Base-by-base conservation (phyloP, 139 green algal species). In the Pleodorina starrii region DNA sequence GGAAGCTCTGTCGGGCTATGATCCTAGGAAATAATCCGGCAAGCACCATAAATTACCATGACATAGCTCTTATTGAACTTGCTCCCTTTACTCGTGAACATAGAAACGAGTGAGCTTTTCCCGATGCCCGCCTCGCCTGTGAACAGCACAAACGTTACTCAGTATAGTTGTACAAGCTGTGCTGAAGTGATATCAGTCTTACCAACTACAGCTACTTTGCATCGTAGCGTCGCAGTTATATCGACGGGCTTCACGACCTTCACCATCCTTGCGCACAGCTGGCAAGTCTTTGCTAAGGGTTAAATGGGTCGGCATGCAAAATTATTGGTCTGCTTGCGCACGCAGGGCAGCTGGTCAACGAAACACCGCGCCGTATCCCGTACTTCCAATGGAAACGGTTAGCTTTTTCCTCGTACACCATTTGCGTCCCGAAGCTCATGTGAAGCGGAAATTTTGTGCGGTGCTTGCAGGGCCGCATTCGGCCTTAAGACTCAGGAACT, bases 151-250 rank as follows among this genome's bases (percentile, higher is more conserved):
- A 1, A 57, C 0, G 40, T 17, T 36, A 42, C 11, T 36, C 27
- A 38, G 36, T 84, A 29, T 44, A 51, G 43, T 2, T 25, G 4
- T 23, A n/a, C 29, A 35, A 48, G 35, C 27, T 29, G 3, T 59
- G 21, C 25, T 35, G 36, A 54, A 17, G 40, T 10, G 23, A 4
- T 25, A 68, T 51, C 5, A 68, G 3, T 44, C 91, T 84, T 35
- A 94, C 91, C 91, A 40, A 85, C 88, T n/a, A 94, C 85, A 40
- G 91, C 91, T 29, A 94, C 91, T 68, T 94, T 94, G 75, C 91
- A 92, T 42, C 91, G 46, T 27, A 94, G 48, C 27, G 88, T 90
- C 3, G 51, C 85, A 10, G 91, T 92, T 23, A 91, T 46, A 10
- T 94, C 90, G 12, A 89, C 89, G 17, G 60, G 59, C 54, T 93